Percentiles rank a stretch among this genome's conserved stretches.
Conservation (phyloP, 2,329 filamentous ascomycete species). For the Lojkania enalia region DNA sequence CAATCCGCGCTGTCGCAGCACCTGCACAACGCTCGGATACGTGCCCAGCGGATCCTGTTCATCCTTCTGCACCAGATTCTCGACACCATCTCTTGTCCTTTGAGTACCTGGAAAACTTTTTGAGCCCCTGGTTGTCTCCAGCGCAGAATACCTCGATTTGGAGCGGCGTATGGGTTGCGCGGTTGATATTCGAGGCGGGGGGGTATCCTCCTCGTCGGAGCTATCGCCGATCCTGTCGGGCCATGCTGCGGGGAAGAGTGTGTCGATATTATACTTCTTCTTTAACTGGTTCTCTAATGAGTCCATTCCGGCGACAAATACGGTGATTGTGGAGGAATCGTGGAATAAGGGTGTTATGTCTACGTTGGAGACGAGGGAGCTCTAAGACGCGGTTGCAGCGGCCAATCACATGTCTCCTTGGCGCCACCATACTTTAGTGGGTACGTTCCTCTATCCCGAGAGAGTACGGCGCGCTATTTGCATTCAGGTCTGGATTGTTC, state of each 20-base stretch:
- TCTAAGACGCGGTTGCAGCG: not conserved
- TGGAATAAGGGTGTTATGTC: conserved; percentile 5
- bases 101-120: conserved; percentile 71
- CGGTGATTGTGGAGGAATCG: conserved; percentile 4
- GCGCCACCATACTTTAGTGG: no score
- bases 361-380: conserved; percentile 1
- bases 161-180: conserved; percentile 54
- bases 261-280: conserved; percentile 86
- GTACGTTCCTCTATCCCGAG: no score
- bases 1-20: conserved; percentile 75
- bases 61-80: conserved; percentile 83
- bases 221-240: conserved; percentile 74
- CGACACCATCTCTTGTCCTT: conserved; percentile 67
- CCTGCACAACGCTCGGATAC: conserved; percentile 80
- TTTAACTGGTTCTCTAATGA: conserved; percentile 69
- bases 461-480: no score
- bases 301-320: conserved; percentile 25
- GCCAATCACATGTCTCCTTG: no score
- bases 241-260: conserved; percentile 80
- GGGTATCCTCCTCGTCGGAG: conserved; percentile 52
- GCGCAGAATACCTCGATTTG: conserved; percentile 80
- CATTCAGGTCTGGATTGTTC: no score
- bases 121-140: conserved; percentile 71
- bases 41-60: conserved; percentile 91
- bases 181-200: conserved; percentile 16